Evolutionary conservation across 768 basidiomycete species (phyloP).

Genomic region (Peribolospora kevripleyi): DNA sequence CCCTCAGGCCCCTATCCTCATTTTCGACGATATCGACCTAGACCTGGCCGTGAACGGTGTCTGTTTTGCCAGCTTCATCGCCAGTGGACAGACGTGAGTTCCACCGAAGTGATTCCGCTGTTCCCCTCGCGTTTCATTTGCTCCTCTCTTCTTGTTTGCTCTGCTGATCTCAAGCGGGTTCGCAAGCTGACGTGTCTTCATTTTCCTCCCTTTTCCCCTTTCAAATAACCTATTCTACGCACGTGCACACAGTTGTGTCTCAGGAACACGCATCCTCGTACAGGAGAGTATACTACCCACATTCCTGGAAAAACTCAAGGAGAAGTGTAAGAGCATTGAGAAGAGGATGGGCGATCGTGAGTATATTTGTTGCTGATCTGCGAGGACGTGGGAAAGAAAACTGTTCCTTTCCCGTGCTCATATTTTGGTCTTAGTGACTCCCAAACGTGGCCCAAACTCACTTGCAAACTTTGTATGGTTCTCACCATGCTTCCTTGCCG

Average conservation of each 20-base stretch:
- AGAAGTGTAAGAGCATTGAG: constrained; percentile 6
- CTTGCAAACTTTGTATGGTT: no score
- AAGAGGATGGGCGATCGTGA: constrained; percentile 1
- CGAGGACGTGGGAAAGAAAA: no score
- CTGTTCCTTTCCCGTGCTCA: no score
- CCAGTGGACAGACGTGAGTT: constrained; percentile 40
- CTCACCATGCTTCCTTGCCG: no score
- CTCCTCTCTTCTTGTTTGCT: not conserved
- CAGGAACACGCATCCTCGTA: constrained; percentile 6
- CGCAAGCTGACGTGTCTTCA: no score
- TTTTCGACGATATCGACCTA: constrained; percentile 57
- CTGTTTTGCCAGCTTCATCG: constrained; percentile 61
- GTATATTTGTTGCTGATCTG: no score
- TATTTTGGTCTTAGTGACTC: no score
- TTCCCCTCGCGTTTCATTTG: not conserved
- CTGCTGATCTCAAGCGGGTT: no score
- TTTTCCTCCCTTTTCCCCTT: no score
- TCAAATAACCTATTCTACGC: no score
- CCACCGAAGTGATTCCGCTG: not conserved
- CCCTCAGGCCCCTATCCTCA: constrained; percentile 37
- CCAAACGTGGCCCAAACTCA: no score
- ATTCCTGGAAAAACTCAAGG: constrained; percentile 1
- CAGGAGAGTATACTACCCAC: not conserved
- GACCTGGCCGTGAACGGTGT: constrained; percentile 53
- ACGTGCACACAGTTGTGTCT: not conserved